These are phyloP conservation scores for Epithele typhae DNA, from an alignment of 768 basidiomycete genomes.

Conservation along the genomic window DNA sequence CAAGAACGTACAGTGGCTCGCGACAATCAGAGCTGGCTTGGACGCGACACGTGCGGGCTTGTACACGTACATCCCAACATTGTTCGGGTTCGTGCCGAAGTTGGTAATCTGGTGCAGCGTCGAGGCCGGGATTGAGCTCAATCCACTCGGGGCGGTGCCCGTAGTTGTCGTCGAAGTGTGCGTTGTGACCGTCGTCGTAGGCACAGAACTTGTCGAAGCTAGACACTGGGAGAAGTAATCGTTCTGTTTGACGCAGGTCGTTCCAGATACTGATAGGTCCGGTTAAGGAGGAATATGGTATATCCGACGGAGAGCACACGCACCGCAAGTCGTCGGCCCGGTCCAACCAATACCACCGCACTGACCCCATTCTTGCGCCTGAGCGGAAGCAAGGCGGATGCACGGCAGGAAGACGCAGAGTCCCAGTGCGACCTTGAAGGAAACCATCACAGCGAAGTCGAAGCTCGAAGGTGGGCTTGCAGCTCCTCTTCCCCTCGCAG, in stretches of 20 bases:
- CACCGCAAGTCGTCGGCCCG: no score
- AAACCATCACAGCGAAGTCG: no score
- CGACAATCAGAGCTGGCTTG: no score
- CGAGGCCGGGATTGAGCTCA: slow-evolving; percentile 15
- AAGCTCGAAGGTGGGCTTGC: no score
- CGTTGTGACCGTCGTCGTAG: not conserved
- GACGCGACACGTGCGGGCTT: slow-evolving; percentile 35
- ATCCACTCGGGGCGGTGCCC: slow-evolving; percentile 8
- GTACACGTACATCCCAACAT: slow-evolving; percentile 43
- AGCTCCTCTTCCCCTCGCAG: no score
- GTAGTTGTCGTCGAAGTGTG: slow-evolving; percentile 4
- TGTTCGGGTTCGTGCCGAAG: no score
- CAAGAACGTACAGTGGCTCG: no score
- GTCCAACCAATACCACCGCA: no score
- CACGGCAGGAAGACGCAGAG: no score
- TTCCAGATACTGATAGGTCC: slow-evolving; percentile 26
- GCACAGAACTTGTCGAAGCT: not conserved
- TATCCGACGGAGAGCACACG: not conserved
- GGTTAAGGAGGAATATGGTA: not conserved
- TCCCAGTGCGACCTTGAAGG: no score
- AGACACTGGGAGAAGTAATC: slow-evolving; percentile 41
- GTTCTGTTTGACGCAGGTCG: slow-evolving; percentile 32
- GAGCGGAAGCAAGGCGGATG: no score
- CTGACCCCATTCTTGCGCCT: no score
- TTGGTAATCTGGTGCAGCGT: slow-evolving; percentile 33